Evolutionary conservation across 2,329 filamentous ascomycete genomes (phyloP), one percentile per base, ranked within the genome.

Genomic region (Tolypocladium ophioglossoides): DNA sequence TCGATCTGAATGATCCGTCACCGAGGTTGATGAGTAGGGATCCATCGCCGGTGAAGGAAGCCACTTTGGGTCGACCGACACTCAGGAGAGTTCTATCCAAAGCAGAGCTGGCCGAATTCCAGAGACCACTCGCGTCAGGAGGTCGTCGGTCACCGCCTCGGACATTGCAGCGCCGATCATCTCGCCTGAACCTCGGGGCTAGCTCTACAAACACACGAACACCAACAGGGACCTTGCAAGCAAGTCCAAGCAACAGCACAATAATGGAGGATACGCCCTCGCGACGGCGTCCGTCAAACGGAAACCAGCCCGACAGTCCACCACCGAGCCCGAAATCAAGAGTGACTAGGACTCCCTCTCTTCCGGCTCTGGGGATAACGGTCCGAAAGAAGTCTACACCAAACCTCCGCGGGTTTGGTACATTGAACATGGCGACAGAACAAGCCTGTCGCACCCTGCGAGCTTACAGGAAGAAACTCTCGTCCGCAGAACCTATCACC

Each of bases 81-180:
- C 72, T 97, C 37, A 81, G 94, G 52, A 87, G 89, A 54, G 87
- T 99, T 10, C 76, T 97, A 35, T 96, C 91, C 2, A 90, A 88
- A 62, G 85, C 87, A 0, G 92, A 97, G 63, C 74, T 97, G 41
- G 87, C 90, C 10, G 89, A 91, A 57, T 91, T 95, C 57, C 81
- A 83, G 58, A 73, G 80, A 5, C 72, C 78, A 4, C 72, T 75
- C 0, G 63, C 74, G 10, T 67, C 72, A 10, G 64, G 68, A 9
- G 78, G 79, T 4, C 74, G 78, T 47, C 74, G 74, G 27, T 84
- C 81, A 1, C 82, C 83, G 0, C 77, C 80, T 2, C 73, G 82
- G 54, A 72, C 75, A 0, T 58, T 85, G 7, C 71, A 75, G 34
- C 76, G 79, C 38, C 79, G 79, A 53, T 75, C 78, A 18, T 85